phyloP scores from a whole-genome alignment of 2,329 filamentous ascomycete genomes.

The Microcyclosporella mali region DNA sequence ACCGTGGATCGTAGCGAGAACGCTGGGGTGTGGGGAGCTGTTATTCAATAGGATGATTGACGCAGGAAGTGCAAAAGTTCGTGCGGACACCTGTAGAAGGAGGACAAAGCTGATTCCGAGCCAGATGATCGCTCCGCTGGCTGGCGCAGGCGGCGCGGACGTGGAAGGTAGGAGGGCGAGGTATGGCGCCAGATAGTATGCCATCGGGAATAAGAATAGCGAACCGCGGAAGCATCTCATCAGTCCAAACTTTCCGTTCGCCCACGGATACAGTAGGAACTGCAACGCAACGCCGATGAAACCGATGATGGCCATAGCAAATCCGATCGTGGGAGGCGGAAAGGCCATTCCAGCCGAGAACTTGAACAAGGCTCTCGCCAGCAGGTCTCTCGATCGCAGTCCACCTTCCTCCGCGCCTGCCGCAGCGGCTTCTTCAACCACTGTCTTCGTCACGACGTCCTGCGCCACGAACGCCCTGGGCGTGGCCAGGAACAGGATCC shows the following conservation, averaged over 20 bases:
- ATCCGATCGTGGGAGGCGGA: conserved; percentile 62
- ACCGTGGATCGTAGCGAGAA: conserved; percentile 55
- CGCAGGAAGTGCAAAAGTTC: conserved; percentile 61
- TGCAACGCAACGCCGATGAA: conserved; percentile 68
- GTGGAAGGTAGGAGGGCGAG: conserved; percentile 60
- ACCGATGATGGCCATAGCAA: conserved; percentile 71
- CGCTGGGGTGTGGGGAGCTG: conserved; percentile 48
- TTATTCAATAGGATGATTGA: conserved; percentile 55
- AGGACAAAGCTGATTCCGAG: conserved; percentile 57
- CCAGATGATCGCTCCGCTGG: conserved; percentile 57
- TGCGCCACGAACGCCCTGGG: conserved; percentile 48
- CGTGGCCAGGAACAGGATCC: conserved; percentile 70
- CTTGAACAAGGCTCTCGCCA: conserved; percentile 42
- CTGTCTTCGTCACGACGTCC: conserved; percentile 6
- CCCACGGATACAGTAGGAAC: conserved; percentile 61
- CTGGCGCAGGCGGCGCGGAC: conserved; percentile 43
- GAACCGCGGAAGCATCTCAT: conserved; percentile 62
- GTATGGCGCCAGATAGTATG: conserved; percentile 65
- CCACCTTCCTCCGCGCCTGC: neutral
- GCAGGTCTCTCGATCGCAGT: conserved; percentile 17
- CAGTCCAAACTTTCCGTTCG: conserved; percentile 63
- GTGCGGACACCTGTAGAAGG: conserved; percentile 62
- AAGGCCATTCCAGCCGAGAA: conserved; percentile 73
- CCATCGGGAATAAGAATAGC: conserved; percentile 62
- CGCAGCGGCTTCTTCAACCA: neutral